Base-by-base conservation (phyloP, 192 early-diverging fungal genomes). In the Coemansia sp. region DNA sequence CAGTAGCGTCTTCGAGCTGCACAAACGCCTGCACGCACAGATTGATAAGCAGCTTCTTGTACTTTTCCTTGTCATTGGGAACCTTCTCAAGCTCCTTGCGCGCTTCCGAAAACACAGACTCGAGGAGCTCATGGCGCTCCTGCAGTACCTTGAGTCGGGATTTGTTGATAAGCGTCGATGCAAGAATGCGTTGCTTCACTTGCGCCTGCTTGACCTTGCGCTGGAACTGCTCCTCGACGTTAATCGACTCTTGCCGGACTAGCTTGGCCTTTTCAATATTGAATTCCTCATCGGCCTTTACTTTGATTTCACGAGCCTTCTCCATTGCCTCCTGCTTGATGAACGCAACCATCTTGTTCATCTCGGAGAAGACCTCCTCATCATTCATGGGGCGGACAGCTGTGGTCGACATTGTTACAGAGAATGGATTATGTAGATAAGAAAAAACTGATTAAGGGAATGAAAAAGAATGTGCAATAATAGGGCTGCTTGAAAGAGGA, bases 211-310 rank as follows among this genome's bases (percentile, higher is more conserved):
- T 99, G 64, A 93, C 88, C 79, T 99, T 98, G 81, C 95, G 93
- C 73, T 94, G 89, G 85, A 94, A 99, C 63, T 91, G 88, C 65
- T 92, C 90, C 60, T 99, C 97, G 66, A 99, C 97, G 67, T 92
- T 94, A 73, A 97, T 86, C 21, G 95, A 92, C 79, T 99, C 97
- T 80, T 94, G 91, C 52, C 97, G 93, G 25, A 99, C 97, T 48
- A 98, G 87, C 79, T 99, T 99, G 79, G 94, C 97, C 70, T 81
- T 81, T 85, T 99, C 97, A 85, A 99, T 99, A 84, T 99, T 99
- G 87, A 98, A 99, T 72, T 99, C 97, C 68, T 99, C 97, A 79
- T 99, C 95, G 56, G 97, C 97, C 90, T 99, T 99, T 71, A 97
- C 90, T 84, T 95, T 96, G 77, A 97, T 95, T 81, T 99, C 97